phyloP scores from a whole-genome alignment of 345 rosid species.

The Microcos paniculata region DNA sequence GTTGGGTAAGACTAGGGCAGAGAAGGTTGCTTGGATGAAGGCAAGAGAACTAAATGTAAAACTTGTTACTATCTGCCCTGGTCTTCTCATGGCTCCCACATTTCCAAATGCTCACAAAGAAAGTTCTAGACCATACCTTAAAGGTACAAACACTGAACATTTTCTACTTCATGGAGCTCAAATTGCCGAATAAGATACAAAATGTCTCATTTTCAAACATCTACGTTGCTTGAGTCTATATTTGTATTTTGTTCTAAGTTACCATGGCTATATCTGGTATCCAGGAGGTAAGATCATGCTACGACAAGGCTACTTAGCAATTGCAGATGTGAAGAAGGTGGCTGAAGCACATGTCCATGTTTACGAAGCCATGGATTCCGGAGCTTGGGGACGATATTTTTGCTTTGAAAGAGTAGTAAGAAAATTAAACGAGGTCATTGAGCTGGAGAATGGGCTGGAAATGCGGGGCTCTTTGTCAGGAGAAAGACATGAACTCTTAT shows the following conservation, averaged over 20 bases:
- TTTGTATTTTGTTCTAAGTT: neutral
- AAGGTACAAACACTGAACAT: constrained; percentile 21
- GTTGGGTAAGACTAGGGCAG: constrained; percentile 39
- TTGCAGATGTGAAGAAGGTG: constrained; percentile 29
- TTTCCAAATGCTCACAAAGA: constrained; percentile 23
- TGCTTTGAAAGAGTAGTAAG: constrained; percentile 30
- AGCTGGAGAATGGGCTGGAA: constrained; percentile 27
- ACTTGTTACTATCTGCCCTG: constrained; percentile 39
- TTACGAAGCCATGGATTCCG: constrained; percentile 36
- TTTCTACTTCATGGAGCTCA: neutral
- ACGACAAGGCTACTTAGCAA: constrained; percentile 29
- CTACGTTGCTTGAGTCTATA: neutral
- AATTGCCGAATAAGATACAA: neutral
- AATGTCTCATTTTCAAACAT: neutral
- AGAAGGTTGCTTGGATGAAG: constrained; percentile 39
- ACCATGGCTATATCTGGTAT: neutral
- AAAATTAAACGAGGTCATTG: constrained; percentile 24
- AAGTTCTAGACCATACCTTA: constrained; percentile 32
- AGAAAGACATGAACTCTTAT: neutral
- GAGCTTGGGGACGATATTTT: constrained; percentile 36
- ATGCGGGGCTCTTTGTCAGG: constrained; percentile 17
- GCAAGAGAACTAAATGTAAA: constrained; percentile 39
- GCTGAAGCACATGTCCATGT: constrained; percentile 39
- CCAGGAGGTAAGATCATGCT: constrained; percentile 34
- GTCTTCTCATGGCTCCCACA: constrained; percentile 34